These are phyloP conservation scores for Cyberlindnera subsufficiens DNA, from an alignment of 805 yeast species.

Conservation along the genomic window DNA sequence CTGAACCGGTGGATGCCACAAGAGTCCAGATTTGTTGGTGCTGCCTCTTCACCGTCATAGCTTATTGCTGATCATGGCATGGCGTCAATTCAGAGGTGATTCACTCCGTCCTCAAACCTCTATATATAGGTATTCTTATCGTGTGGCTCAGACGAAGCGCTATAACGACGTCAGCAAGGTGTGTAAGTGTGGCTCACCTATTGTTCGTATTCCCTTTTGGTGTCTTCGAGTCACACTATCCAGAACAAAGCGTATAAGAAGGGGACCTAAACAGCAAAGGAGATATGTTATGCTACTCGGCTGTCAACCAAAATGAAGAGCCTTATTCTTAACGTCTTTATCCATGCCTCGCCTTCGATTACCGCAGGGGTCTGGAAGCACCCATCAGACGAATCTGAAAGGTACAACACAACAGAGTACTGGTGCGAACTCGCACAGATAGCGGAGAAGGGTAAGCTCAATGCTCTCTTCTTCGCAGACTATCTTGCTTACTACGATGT, in stretches of 20 bases:
- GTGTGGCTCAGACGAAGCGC: background rate
- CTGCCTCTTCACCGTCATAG: slow-evolving; percentile 1
- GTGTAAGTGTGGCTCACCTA: background rate
- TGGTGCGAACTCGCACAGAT: slow-evolving; percentile 33
- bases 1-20: slow-evolving; percentile 1
- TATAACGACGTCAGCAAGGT: background rate
- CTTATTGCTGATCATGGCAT: no score
- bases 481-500: slow-evolving; percentile 36
- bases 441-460: slow-evolving; percentile 33
- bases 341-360: slow-evolving; percentile 25
- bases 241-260: background rate
- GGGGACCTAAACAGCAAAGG: background rate
- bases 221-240: background rate
- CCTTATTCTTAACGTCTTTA: slow-evolving; percentile 33
- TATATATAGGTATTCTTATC: background rate
- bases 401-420: slow-evolving; percentile 21
- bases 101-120: background rate
- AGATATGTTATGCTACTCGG: background rate
- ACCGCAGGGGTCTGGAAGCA: slow-evolving; percentile 30
- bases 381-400: slow-evolving; percentile 8
- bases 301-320: slow-evolving; percentile 11
- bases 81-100: no score
- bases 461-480: slow-evolving; percentile 35
- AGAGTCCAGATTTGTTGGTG: slow-evolving; percentile 3
- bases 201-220: background rate